Percentiles rank a stretch among this genome's conserved stretches.
Evolutionary conservation across 2,329 filamentous ascomycete genomes (phyloP).

Genomic region (Ophiosphaerella narmari): DNA sequence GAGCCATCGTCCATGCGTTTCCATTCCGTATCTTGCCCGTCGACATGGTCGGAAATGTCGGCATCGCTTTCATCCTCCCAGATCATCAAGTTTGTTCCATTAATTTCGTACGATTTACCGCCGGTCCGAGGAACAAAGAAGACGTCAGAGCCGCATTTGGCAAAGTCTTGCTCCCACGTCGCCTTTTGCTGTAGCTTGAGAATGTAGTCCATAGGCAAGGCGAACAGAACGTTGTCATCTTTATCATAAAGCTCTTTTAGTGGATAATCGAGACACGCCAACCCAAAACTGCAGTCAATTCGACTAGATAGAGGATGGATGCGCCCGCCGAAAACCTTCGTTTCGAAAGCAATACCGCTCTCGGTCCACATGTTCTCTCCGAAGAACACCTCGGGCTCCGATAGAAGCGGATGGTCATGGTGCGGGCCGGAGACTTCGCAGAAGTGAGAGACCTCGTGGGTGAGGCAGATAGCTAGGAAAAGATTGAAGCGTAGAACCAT

Average conservation of each 20-base stretch:
- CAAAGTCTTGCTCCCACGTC: constrained; percentile 45
- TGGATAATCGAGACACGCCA: constrained; percentile 44
- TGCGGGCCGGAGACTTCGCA: constrained; percentile 46
- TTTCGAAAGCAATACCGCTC: constrained; percentile 46
- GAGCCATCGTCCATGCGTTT: constrained; percentile 46
- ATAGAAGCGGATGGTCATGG: constrained; percentile 41
- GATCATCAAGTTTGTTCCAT: constrained; percentile 46
- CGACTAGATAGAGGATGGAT: constrained; percentile 45
- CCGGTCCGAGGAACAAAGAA: constrained; percentile 48
- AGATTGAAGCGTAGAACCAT: constrained; percentile 49
- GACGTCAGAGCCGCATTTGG: constrained; percentile 19
- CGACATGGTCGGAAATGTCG: constrained; percentile 45
- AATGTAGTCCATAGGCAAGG: constrained; percentile 48
- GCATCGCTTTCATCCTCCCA: constrained; percentile 48
- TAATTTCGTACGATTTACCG: constrained; percentile 42
- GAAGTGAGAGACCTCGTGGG: constrained; percentile 48
- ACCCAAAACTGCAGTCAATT: constrained; percentile 46
- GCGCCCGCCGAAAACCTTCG: constrained; percentile 46
- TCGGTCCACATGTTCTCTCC: constrained; percentile 48
- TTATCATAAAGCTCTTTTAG: constrained; percentile 44
- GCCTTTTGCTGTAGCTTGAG: constrained; percentile 44
- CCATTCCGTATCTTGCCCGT: constrained; percentile 42
- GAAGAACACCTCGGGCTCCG: constrained; percentile 45
- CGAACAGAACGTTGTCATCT: constrained; percentile 45
- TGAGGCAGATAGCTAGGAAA: constrained; percentile 45